phyloP scores from a whole-genome alignment of 164 flowering plant genomes.

The Saururus chinensis region DNA sequence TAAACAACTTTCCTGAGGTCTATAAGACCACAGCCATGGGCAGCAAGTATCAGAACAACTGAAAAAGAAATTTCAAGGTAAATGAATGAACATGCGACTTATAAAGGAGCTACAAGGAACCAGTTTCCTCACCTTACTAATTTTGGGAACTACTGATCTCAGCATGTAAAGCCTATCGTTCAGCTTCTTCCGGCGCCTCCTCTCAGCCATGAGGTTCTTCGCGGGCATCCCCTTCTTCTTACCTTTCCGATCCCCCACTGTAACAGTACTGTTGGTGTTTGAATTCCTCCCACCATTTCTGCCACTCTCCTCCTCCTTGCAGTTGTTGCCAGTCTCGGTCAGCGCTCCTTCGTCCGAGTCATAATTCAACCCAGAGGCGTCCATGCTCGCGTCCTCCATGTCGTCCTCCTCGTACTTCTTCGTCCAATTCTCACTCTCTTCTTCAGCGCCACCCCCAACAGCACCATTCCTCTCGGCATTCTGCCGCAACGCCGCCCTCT shows the following conservation, averaged over 20 bases:
- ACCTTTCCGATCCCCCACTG: conserved; percentile 69
- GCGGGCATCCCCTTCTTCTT: conserved; percentile 93
- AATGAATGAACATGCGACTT: not conserved
- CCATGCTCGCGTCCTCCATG: conserved; percentile 51
- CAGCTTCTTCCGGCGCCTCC: conserved; percentile 90
- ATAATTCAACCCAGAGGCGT: conserved; percentile 60
- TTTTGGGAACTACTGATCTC: conserved; percentile 88
- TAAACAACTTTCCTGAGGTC: no score
- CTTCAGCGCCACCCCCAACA: conserved; percentile 8
- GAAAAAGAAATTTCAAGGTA: no score
- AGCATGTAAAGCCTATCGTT: conserved; percentile 94
- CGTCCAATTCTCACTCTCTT: conserved; percentile 27
- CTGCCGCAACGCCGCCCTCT: conserved; percentile 57
- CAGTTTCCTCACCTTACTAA: conserved; percentile 55
- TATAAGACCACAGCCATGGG: no score
- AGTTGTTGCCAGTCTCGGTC: conserved; percentile 8
- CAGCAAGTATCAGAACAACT: no score
- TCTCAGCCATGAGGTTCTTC: conserved; percentile 92
- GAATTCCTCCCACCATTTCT: conserved; percentile 43
- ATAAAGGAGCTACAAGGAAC: not conserved
- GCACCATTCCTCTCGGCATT: conserved; percentile 13
- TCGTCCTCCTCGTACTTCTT: conserved; percentile 35
- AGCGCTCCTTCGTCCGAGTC: conserved; percentile 59
- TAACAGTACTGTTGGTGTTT: conserved; percentile 43
- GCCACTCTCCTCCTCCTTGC: conserved; percentile 19